These are phyloP conservation scores for Rhinocladiella mackenziei DNA, from an alignment of 2,329 filamentous ascomycete genomes.

Conservation along the genomic window DNA sequence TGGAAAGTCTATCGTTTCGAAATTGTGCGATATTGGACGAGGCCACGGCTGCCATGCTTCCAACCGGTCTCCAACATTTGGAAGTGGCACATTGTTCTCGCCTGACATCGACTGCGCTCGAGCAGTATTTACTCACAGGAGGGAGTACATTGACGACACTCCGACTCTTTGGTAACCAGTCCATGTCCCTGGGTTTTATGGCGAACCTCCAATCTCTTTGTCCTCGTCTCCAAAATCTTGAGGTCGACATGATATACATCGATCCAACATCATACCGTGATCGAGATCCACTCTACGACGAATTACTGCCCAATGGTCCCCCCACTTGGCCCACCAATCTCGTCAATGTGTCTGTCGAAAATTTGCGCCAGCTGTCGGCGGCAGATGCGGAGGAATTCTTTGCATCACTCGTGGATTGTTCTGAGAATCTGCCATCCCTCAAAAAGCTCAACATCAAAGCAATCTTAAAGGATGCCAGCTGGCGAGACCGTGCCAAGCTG, in stretches of 20 bases:
- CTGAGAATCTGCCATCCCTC: conserved; percentile 61
- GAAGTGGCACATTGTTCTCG: conserved; percentile 76
- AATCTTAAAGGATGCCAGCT: conserved; percentile 70
- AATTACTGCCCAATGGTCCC: conserved; percentile 41
- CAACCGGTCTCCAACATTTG: conserved; percentile 61
- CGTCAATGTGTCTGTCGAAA: conserved; percentile 67
- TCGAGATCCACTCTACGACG: conserved; percentile 69
- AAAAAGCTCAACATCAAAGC: conserved; percentile 69
- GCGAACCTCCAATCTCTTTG: conserved; percentile 62
- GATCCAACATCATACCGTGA: conserved; percentile 66
- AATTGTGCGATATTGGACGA: conserved; percentile 69
- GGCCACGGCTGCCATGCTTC: conserved; percentile 64
- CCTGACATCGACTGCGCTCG: conserved; percentile 63
- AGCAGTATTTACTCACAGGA: conserved; percentile 61
- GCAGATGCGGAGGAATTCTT: conserved; percentile 73
- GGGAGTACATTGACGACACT: conserved; percentile 66
- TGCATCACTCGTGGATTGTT: conserved; percentile 69
- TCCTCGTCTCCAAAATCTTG: conserved; percentile 65
- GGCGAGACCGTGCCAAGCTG: conserved; percentile 77
- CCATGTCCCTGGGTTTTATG: conserved; percentile 71
- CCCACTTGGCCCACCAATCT: conserved; percentile 76
- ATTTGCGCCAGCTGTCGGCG: conserved; percentile 70
- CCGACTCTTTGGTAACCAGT: conserved; percentile 72
- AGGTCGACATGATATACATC: conserved; percentile 75
- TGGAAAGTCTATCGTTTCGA: conserved; percentile 68